A percentile compares a stretch with the other conserved stretches of the same genome.
Conservation (phyloP, 352 stramenopile species). For the Pythium volutum region DNA sequence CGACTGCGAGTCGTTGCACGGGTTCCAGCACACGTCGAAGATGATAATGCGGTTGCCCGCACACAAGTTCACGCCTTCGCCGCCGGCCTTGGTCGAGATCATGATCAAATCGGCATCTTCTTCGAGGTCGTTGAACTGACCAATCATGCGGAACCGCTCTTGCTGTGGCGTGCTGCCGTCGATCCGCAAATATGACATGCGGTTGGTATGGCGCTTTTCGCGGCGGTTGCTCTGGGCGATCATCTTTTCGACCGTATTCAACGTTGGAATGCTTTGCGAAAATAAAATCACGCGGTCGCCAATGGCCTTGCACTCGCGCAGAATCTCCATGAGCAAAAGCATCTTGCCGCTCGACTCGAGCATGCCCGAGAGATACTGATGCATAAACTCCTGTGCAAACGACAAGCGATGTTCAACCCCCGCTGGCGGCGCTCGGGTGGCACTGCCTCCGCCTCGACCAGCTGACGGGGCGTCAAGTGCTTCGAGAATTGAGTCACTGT, state of each 20-base stretch:
- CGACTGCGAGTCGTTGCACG: conserved; percentile 89
- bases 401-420: conserved; percentile 50
- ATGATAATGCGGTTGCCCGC: conserved; percentile 89
- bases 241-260: conserved; percentile 77
- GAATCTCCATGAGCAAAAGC: conserved; percentile 80
- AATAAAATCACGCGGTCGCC: conserved; percentile 88
- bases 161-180: conserved; percentile 77
- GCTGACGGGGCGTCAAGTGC: conserved; percentile 25
- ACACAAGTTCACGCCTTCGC: conserved; percentile 88
- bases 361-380: conserved; percentile 46
- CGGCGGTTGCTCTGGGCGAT: conserved; percentile 60
- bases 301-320: conserved; percentile 62
- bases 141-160: conserved; percentile 78
- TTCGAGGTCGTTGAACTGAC: conserved; percentile 79
- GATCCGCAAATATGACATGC: conserved; percentile 71
- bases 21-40: conserved; percentile 92
- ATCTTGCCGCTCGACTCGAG: conserved; percentile 84
- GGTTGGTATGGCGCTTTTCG: conserved; percentile 42
- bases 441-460: not conserved
- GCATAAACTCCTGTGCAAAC: conserved; percentile 66
- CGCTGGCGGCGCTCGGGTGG: not conserved
- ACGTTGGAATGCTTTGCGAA: conserved; percentile 85
- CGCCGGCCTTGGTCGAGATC: conserved; percentile 86
- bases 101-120: conserved; percentile 83
- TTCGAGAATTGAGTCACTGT: conserved; percentile 42